A percentile compares a stretch with the other conserved stretches of the same genome.
phyloP scores from a whole-genome alignment of 2,329 filamentous ascomycete species.

The Xylariales sp. region DNA sequence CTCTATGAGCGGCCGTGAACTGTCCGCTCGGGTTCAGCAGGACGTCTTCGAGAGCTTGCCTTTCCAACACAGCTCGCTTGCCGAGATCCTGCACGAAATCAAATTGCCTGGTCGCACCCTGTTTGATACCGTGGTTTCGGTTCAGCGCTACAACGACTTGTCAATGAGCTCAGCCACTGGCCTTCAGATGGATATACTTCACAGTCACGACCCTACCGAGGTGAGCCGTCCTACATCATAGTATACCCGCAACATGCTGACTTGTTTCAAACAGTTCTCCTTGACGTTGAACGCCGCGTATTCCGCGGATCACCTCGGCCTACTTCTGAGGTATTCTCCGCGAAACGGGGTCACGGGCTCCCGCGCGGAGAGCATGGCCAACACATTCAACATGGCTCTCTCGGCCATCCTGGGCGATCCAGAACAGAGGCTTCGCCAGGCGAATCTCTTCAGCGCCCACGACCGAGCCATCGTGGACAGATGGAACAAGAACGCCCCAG shows the following conservation, averaged over 20 bases:
- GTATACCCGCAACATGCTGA: not conserved
- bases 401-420: conserved; percentile 1
- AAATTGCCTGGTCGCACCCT: conserved; percentile 1
- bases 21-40: conserved; percentile 6
- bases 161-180: conserved; percentile 5
- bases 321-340: conserved; percentile 4
- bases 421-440: not conserved
- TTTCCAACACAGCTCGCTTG: conserved; percentile 8
- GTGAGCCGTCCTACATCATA: not conserved
- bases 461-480: conserved; percentile 1
- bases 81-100: conserved; percentile 9
- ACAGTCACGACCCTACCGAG: conserved; percentile 8
- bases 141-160: conserved; percentile 7
- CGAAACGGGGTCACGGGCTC: conserved; percentile 5
- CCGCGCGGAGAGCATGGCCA: conserved; percentile 5
- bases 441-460: not conserved
- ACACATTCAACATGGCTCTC: conserved; percentile 7
- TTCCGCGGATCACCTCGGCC: not conserved
- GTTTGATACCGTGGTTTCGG: conserved; percentile 6
- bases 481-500: conserved; percentile 2
- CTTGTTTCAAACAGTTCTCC: conserved; percentile 3
- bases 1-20: not conserved
- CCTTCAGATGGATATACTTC: conserved; percentile 6
- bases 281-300: conserved; percentile 10
- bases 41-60: conserved; percentile 6